Evolutionary conservation across 345 rosid genomes (phyloP), one percentile per base, ranked within the genome.

Genomic region (Erysimum cheiranthoides): DNA sequence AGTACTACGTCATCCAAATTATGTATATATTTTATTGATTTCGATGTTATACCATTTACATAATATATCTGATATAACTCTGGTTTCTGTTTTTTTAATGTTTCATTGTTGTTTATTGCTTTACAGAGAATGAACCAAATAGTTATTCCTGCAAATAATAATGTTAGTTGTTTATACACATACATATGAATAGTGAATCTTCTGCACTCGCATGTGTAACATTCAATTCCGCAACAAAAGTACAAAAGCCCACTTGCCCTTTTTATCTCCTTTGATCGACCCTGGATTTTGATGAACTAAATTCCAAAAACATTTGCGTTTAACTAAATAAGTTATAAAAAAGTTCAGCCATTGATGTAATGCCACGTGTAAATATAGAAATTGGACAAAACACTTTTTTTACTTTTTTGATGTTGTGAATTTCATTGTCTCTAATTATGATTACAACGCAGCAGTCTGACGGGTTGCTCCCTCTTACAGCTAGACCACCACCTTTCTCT

Each of bases 371-470:
- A 18, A 21, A 7, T 14, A 1, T 27, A 5, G 18, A 56, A 69
- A 54, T 6, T 61, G 40, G 43, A 38, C 66, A 63, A 61, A 17
- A 47, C 78, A 21, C 59, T 28, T 34, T 42, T 57, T 73, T 45
- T 17, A 53, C 65, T 12, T 47, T 66, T 59, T 42, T 42, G 3
- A 46, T 11, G 31, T 49, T 68, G 59, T 68, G 67, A 71, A 63
- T 71, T 77, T 63, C 72, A 9, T 65, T 70, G 73, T 77, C 72
- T 58, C 67, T 71, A 77, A 77, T 71, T 77, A 77, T 77, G 76
- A 71, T 77, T 65, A 77, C 76, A 77, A 77, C 76, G 80, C 76
- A 77, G 61, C 71, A 77, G 49, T 77, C 80, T 71, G 80, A 77
- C 80, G 76, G 6, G 25, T 56, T 77, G 76, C 57, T 46, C 67